Conservation (phyloP, 1,139 yeast species). For the Yamadazyma pseudoaaseri region DNA sequence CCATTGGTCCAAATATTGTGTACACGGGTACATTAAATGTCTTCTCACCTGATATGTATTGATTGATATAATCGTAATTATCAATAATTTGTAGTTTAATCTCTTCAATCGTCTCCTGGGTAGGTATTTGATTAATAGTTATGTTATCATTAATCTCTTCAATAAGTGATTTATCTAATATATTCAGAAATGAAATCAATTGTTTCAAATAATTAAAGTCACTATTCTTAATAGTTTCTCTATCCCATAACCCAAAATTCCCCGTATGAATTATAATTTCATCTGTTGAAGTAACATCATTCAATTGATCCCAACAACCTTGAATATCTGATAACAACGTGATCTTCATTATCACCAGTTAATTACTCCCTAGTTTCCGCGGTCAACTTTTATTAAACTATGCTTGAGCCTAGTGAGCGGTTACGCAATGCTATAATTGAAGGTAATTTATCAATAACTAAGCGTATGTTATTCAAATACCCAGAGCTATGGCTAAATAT, state of each 20-base stretch:
- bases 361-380: constrained; percentile 1
- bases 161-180: constrained; percentile 46
- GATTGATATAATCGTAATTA: constrained; percentile 57
- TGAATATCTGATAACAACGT: constrained; percentile 34
- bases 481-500: constrained; percentile 78
- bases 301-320: constrained; percentile 26
- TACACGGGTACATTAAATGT: constrained; percentile 64
- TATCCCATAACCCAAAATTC: constrained; percentile 75
- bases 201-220: constrained; percentile 59
- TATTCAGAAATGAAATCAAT: constrained; percentile 67
- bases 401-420: constrained; percentile 66
- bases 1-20: constrained; percentile 73
- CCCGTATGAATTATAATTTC: constrained; percentile 66
- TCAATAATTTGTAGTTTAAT: constrained; percentile 32
- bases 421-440: constrained; percentile 71
- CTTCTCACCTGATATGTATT: constrained; percentile 47
- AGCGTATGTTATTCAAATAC: constrained; percentile 65
- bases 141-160: constrained; percentile 48
- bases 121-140: constrained; percentile 26
- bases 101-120: constrained; percentile 22
- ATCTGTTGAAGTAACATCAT: constrained; percentile 15
- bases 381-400: constrained; percentile 13
- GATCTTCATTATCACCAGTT: constrained; percentile 10
- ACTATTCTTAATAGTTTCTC: constrained; percentile 52
- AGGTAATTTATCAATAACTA: constrained; percentile 72